These are phyloP conservation scores for Xylaria arbuscula DNA, from an alignment of 2,329 filamentous ascomycete genomes.

Conservation along the genomic window DNA sequence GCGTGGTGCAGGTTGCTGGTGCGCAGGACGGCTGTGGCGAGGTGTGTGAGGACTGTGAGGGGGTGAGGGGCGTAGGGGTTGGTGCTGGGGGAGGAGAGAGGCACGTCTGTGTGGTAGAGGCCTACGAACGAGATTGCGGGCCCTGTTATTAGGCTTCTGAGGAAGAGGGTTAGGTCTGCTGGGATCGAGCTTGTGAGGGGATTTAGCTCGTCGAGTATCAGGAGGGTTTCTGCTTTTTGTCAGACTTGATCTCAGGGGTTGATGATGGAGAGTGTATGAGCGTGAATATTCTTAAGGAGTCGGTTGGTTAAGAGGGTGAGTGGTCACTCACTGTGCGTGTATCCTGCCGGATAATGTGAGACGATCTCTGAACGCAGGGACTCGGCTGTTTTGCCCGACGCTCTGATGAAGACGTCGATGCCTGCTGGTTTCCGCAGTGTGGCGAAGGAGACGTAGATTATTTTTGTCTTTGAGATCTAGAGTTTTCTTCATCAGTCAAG, in stretches of 20 bases:
- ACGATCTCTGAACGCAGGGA: slow-evolving; percentile 70
- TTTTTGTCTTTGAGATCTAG: slow-evolving; percentile 73
- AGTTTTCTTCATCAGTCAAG: slow-evolving; percentile 10
- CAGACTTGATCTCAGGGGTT: not conserved
- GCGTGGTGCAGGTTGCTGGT: slow-evolving; percentile 79
- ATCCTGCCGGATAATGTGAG: slow-evolving; percentile 60
- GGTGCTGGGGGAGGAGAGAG: slow-evolving; percentile 57
- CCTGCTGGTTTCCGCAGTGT: slow-evolving; percentile 73
- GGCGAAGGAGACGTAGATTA: slow-evolving; percentile 82
- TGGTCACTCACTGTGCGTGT: slow-evolving; percentile 56
- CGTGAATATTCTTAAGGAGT: no score
- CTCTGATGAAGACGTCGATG: slow-evolving; percentile 75
- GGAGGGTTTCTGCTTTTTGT: slow-evolving; percentile 68
- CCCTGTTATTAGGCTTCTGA: slow-evolving; percentile 74
- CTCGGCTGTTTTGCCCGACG: slow-evolving; percentile 67
- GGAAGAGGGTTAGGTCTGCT: slow-evolving; percentile 72
- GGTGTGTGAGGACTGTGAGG: slow-evolving; percentile 78
- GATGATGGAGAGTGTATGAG: not conserved
- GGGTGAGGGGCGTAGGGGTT: slow-evolving; percentile 72
- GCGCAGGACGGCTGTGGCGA: slow-evolving; percentile 87
- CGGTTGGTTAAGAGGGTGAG: not conserved
- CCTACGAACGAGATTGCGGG: slow-evolving; percentile 78
- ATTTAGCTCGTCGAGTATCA: slow-evolving; percentile 85
- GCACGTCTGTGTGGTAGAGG: slow-evolving; percentile 85
- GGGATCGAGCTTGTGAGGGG: slow-evolving; percentile 66